Evolutionary conservation across 2,329 filamentous ascomycete species (phyloP).

Genomic region (Triangularia setosa): DNA sequence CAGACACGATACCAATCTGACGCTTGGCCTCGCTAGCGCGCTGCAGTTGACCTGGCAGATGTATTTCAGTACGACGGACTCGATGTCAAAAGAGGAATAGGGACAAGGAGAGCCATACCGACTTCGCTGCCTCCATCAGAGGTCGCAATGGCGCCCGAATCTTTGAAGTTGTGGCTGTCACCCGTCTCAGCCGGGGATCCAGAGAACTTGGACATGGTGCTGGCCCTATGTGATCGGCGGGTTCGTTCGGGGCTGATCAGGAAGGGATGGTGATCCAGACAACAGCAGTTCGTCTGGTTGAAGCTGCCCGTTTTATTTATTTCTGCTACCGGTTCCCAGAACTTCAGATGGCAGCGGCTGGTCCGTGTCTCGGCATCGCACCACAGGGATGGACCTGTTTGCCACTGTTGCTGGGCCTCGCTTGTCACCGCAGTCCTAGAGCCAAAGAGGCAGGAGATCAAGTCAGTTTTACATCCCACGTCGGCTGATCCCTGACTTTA

Average conservation of each 20-base stretch:
- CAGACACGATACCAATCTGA: conserved; percentile 53
- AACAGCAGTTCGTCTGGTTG: not conserved
- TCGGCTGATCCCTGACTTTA: conserved; percentile 1
- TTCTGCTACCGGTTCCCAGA: not conserved
- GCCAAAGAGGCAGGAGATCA: not conserved
- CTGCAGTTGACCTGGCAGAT: conserved; percentile 31
- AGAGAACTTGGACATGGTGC: conserved; percentile 12
- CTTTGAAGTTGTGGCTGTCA: not conserved
- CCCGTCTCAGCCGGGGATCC: not conserved
- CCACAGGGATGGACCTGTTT: not conserved
- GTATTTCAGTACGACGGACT: not conserved
- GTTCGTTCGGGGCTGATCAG: not conserved
- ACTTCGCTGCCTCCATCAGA: conserved; percentile 11
- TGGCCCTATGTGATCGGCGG: not conserved
- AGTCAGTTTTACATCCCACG: not conserved
- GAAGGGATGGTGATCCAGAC: no score
- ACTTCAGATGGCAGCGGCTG: not conserved
- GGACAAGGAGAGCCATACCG: conserved; percentile 4
- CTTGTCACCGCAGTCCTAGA: not conserved
- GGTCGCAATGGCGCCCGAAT: not conserved
- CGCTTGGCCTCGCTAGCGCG: conserved; percentile 46
- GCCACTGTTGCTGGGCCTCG: not conserved
- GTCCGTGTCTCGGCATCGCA: not conserved
- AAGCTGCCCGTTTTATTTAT: not conserved
- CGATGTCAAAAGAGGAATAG: not conserved